Conservation (phyloP, 192 early-diverging fungal species). For the Gigaspora rosea region DNA sequence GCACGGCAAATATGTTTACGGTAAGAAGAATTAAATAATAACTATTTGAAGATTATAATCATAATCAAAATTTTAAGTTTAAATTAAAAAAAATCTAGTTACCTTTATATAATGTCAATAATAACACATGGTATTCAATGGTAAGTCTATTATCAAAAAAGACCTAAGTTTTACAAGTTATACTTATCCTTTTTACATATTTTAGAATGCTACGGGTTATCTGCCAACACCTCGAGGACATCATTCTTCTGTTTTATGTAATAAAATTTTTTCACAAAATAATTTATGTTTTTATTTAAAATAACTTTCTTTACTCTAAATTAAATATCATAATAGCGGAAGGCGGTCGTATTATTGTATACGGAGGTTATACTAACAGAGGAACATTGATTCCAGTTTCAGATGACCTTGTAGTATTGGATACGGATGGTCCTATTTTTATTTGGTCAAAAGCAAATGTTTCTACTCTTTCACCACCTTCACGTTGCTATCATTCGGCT, state of each 20-base stretch:
- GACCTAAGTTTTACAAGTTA: neutral
- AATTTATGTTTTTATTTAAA: neutral
- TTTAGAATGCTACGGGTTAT: neutral
- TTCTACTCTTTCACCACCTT: neutral
- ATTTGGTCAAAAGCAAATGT: slow-evolving; percentile 4
- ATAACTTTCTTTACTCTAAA: neutral
- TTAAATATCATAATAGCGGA: neutral
- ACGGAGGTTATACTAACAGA: neutral
- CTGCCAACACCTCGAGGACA: neutral
- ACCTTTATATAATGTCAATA: slow-evolving; percentile 10
- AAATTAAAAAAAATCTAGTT: neutral
- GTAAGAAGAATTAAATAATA: too few relatives aligned
- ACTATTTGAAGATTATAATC: neutral
- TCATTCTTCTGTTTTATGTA: slow-evolving; percentile 11
- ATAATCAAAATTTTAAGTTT: too few relatives aligned
- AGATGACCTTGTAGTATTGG: slow-evolving; percentile 9
- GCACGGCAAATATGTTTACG: too few relatives aligned
- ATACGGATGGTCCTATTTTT: neutral
- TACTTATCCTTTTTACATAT: neutral
- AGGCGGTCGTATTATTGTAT: slow-evolving; percentile 15
- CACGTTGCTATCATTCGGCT: neutral
- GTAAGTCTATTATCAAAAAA: neutral
- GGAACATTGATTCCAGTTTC: neutral
- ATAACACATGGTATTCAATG: neutral
- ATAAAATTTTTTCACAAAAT: neutral